Conservation (phyloP, 2,329 filamentous ascomycete genomes). For the Thyridium curvatum region DNA sequence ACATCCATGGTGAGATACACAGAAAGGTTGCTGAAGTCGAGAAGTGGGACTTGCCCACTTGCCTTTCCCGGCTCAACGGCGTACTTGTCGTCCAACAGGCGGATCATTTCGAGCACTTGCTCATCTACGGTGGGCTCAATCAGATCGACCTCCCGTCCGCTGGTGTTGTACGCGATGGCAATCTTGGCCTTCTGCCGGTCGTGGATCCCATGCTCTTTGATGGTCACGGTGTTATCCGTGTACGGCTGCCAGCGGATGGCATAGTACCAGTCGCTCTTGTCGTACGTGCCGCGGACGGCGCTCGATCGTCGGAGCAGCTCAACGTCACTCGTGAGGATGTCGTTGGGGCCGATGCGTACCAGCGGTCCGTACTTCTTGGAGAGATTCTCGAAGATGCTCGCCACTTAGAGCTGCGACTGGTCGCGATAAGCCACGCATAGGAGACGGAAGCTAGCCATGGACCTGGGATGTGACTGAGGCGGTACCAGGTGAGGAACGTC, state of each 20-base stretch:
- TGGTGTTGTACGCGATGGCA: background rate
- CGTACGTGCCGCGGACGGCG: background rate
- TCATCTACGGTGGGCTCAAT: slow-evolving; percentile 4
- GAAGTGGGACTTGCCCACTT: background rate
- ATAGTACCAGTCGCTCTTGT: background rate
- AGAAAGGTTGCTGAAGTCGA: background rate
- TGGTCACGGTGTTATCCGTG: background rate
- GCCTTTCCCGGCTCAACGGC: background rate
- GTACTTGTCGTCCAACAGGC: too few relatives aligned
- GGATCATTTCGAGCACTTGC: background rate
- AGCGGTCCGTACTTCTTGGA: slow-evolving; percentile 9
- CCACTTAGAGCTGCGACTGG: too few relatives aligned
- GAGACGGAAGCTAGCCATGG: too few relatives aligned
- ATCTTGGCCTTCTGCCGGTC: background rate
- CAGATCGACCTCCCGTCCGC: slow-evolving; percentile 2
- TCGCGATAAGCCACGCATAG: too few relatives aligned
- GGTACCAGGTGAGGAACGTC: too few relatives aligned
- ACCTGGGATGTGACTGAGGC: too few relatives aligned
- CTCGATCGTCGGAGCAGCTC: slow-evolving; percentile 11
- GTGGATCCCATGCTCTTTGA: background rate
- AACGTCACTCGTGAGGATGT: slow-evolving; percentile 13
- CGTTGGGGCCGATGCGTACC: slow-evolving; percentile 15
- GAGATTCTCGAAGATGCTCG: too few relatives aligned
- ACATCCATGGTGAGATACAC: slow-evolving; percentile 44
- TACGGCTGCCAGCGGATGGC: background rate